Evolutionary conservation across 371 early-diverging fungal species (phyloP).

Genomic region (Thermomucor indicae-seudaticae): DNA sequence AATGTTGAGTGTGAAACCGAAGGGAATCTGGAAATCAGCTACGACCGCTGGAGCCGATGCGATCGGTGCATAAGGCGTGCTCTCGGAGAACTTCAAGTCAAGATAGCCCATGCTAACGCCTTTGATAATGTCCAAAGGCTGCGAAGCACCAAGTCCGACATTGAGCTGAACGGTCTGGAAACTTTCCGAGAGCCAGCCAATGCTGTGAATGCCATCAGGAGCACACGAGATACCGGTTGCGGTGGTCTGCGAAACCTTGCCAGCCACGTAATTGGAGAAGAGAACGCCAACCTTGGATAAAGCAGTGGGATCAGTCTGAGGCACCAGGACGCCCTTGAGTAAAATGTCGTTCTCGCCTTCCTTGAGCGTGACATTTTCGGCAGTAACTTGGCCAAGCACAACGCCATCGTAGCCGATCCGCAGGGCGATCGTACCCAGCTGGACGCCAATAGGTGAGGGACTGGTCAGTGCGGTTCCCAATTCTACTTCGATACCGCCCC

Average conservation of each 20-base stretch:
- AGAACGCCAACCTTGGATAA: slow-evolving; percentile 36
- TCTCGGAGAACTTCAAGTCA: slow-evolving; percentile 36
- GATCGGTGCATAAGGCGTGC: slow-evolving; percentile 40
- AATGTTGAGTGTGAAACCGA: slow-evolving; percentile 49
- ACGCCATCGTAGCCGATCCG: slow-evolving; percentile 39
- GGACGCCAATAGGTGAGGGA: slow-evolving; percentile 53
- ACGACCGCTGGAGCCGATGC: slow-evolving; percentile 40
- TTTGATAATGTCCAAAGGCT: slow-evolving; percentile 46
- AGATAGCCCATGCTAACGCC: slow-evolving; percentile 49
- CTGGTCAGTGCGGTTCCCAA: slow-evolving; percentile 47
- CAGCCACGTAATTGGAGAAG: slow-evolving; percentile 49
- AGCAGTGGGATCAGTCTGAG: slow-evolving; percentile 35
- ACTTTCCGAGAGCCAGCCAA: slow-evolving; percentile 47
- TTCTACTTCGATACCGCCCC: slow-evolving; percentile 50
- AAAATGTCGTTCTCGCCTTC: slow-evolving; percentile 42
- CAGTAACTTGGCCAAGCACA: slow-evolving; percentile 40
- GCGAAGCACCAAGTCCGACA: slow-evolving; percentile 32
- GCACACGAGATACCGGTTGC: slow-evolving; percentile 51
- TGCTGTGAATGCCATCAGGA: slow-evolving; percentile 44
- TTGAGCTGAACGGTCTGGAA: slow-evolving; percentile 44
- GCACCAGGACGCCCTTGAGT: slow-evolving; percentile 42
- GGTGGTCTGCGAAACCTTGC: slow-evolving; percentile 33
- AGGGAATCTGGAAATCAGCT: slow-evolving; percentile 47
- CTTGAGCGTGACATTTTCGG: slow-evolving; percentile 32
- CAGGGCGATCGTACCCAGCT: slow-evolving; percentile 48